Evolutionary conservation across 192 early-diverging fungal species (phyloP).

Genomic region (Coemansia nantahalensis): DNA sequence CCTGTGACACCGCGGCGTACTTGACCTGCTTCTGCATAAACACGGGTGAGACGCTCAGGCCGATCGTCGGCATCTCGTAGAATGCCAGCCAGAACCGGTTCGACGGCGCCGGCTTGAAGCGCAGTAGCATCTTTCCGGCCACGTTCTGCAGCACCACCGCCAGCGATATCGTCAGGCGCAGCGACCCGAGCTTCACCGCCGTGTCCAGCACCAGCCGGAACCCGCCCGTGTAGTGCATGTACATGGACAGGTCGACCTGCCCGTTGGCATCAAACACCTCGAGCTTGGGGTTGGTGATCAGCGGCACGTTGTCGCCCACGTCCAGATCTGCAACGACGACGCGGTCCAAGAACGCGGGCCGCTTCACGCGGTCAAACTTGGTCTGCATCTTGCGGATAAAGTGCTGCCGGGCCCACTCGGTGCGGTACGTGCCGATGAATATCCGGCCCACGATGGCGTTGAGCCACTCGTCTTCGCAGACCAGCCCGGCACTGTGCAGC

Average conservation of each 20-base stretch:
- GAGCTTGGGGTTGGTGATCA: conserved; percentile 74
- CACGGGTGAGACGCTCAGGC: conserved; percentile 72
- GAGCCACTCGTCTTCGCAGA: conserved; percentile 72
- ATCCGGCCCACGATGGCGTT: conserved; percentile 81
- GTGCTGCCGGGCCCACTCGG: conserved; percentile 58
- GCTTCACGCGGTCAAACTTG: conserved; percentile 60
- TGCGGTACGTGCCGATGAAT: conserved; percentile 70
- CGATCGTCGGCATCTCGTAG: conserved; percentile 71
- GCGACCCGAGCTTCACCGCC: conserved; percentile 58
- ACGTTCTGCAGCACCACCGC: conserved; percentile 71
- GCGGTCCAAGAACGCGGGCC: conserved; percentile 73
- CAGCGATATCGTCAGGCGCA: conserved; percentile 75
- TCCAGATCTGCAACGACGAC: conserved; percentile 74
- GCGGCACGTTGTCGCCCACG: conserved; percentile 74
- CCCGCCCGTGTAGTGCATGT: conserved; percentile 76
- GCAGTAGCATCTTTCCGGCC: conserved; percentile 68
- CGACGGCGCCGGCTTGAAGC: conserved; percentile 75
- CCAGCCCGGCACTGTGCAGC: conserved; percentile 9
- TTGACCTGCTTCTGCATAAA: conserved; percentile 83
- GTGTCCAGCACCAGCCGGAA: conserved; percentile 74
- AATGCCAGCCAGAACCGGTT: conserved; percentile 89
- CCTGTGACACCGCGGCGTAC: conserved; percentile 74
- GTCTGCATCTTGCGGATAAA: conserved; percentile 65
- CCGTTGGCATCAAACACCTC: conserved; percentile 68
- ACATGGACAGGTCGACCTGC: conserved; percentile 70